phyloP scores from a whole-genome alignment of 2,329 filamentous ascomycete species.

The Mycosphaerella sp. region DNA sequence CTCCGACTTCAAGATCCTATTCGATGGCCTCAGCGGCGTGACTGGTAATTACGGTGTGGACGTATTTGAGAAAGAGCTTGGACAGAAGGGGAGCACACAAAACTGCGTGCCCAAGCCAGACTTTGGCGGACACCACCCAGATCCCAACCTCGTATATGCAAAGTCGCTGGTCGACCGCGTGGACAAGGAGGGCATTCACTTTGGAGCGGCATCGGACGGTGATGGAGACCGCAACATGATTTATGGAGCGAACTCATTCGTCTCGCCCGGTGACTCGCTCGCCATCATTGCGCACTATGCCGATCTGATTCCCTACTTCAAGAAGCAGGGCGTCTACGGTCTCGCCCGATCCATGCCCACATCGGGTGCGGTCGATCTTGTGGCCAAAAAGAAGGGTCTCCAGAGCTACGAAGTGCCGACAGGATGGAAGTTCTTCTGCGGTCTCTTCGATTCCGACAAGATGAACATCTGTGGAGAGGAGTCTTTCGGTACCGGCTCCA shows the following conservation, averaged over 20 bases:
- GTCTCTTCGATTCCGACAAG: conserved; percentile 88
- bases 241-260: conserved; percentile 92
- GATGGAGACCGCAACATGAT: conserved; percentile 99
- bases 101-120: conserved; percentile 90
- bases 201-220: conserved; percentile 92
- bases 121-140: conserved; percentile 95
- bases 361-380: conserved; percentile 87
- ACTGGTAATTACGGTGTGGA: conserved; percentile 91
- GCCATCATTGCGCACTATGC: conserved; percentile 98
- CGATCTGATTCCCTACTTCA: conserved; percentile 95
- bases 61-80: conserved; percentile 92
- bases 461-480: conserved; percentile 98
- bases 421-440: conserved; percentile 99
- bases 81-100: conserved; percentile 73
- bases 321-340: conserved; percentile 92
- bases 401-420: conserved; percentile 95
- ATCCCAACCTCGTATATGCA: conserved; percentile 96
- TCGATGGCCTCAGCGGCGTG: conserved; percentile 89
- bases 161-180: conserved; percentile 91
- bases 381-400: conserved; percentile 89
- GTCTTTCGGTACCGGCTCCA: conserved; percentile 94
- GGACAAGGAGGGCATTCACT: conserved; percentile 85
- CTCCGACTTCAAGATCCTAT: conserved; percentile 91
- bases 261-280: conserved; percentile 92
- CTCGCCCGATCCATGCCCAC: conserved; percentile 97